A percentile compares a stretch with the other conserved stretches of the same genome.
Conservation (phyloP, 2,329 filamentous ascomycete genomes). For the Tolypocladium sp. region DNA sequence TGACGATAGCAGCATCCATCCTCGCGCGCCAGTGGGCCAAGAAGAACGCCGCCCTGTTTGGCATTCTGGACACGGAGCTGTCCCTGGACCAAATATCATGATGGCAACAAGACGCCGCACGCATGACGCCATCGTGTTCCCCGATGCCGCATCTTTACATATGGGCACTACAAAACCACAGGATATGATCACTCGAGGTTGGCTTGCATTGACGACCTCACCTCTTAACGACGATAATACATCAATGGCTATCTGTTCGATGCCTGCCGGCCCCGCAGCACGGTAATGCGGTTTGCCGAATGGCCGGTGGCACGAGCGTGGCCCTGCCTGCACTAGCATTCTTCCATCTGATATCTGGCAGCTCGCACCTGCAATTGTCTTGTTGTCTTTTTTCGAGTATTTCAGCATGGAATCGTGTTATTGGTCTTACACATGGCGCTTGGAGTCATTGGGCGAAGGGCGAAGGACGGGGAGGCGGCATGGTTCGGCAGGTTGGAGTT, state of each 20-base stretch:
- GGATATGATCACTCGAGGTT: constrained; percentile 19
- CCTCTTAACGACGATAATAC: constrained; percentile 24
- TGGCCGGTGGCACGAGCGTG: neutral
- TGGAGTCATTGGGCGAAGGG: constrained; percentile 28
- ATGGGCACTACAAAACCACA: constrained; percentile 3
- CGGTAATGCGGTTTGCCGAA: neutral
- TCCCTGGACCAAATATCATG: constrained; percentile 38
- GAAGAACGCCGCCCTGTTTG: constrained; percentile 55
- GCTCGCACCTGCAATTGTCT: constrained; percentile 16
- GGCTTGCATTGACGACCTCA: constrained; percentile 17
- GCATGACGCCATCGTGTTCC: constrained; percentile 1
- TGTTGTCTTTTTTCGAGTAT: constrained; percentile 25
- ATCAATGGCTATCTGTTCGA: constrained; percentile 14
- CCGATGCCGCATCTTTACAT: constrained; percentile 6
- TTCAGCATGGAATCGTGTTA: constrained; percentile 22
- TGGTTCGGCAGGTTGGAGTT: constrained; percentile 28
- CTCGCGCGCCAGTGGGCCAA: constrained; percentile 90
- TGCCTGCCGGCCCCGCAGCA: neutral
- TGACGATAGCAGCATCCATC: constrained; percentile 60
- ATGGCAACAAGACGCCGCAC: constrained; percentile 9
- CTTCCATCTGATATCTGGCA: constrained; percentile 16
- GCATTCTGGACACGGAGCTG: constrained; percentile 39
- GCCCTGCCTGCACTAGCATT: constrained; percentile 8
- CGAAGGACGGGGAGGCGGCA: constrained; percentile 19
- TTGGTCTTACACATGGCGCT: constrained; percentile 30